Conservation (phyloP, 805 yeast species). For the Nakazawaea wickerhamii region DNA sequence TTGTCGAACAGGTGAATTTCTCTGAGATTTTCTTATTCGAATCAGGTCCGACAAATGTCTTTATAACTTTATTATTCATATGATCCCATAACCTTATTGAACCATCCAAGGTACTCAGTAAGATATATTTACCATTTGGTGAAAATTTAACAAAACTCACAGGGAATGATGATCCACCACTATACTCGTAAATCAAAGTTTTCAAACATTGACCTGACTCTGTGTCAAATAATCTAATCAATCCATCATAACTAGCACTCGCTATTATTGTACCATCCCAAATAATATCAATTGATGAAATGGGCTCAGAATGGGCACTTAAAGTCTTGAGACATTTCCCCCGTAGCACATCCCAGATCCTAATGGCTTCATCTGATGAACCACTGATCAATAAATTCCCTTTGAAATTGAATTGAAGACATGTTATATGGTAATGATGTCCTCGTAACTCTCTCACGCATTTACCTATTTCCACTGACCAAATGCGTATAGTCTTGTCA, state of each 20-base stretch:
- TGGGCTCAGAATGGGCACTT: constrained; percentile 92
- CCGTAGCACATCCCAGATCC: constrained; percentile 78
- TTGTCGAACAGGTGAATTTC: constrained; percentile 47
- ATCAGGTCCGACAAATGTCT: constrained; percentile 39
- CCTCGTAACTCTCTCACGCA: constrained; percentile 53
- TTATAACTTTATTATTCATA: constrained; percentile 71
- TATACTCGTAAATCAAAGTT: constrained; percentile 77
- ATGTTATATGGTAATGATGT: constrained; percentile 80
- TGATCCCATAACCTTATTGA: constrained; percentile 80
- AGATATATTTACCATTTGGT: constrained; percentile 73
- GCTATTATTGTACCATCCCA: constrained; percentile 78
- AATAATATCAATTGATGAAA: constrained; percentile 67
- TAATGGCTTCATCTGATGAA: constrained; percentile 84
- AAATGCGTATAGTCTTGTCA: constrained; percentile 72
- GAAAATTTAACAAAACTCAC: constrained; percentile 68
- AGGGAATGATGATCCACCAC: constrained; percentile 70
- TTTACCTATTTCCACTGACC: constrained; percentile 52
- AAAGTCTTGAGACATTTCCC: constrained; percentile 72
- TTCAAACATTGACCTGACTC: constrained; percentile 88
- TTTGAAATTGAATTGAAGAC: constrained; percentile 61
- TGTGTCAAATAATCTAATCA: constrained; percentile 82
- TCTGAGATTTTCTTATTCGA: constrained; percentile 30
- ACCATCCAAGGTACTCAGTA: constrained; percentile 81
- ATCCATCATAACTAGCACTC: constrained; percentile 88
- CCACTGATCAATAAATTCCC: constrained; percentile 81